Evolutionary conservation across 2,329 filamentous ascomycete species (phyloP), one percentile per base, ranked within the genome.

Genomic region (Cordyceps fumosorosea): DNA sequence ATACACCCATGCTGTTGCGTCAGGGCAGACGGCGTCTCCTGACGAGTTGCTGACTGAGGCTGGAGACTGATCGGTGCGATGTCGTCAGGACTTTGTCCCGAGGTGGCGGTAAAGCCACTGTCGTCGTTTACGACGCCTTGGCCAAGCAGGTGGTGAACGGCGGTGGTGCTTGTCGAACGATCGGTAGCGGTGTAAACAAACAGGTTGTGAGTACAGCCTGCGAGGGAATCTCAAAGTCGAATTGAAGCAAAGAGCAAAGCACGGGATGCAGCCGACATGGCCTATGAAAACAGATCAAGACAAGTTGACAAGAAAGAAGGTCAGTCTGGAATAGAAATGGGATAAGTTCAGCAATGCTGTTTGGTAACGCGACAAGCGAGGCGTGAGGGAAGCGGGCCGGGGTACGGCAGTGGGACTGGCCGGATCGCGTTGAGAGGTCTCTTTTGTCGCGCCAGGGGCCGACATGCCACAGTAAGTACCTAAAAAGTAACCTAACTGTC

Each of bases 1-100:
- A 70, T 58, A 76, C 73, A 66, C 74, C 74, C 74, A 76, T 76
- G 54, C 64, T 73, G 60, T 29, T 44, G 37, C 57, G 37, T 53
- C 50, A 29, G 57, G 57, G 45, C 57, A 22, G 34, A 16, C 7
- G 50, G 11, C 34, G 34, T 2, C 34, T 12, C 34, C 11, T 37
- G 34, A 37, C 34, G 47, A 26, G 37, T 37, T 18, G 37, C n/a
- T 26, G 1, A 40, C 3, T 22, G 22, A 14, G 32, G 14, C 18
- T n/a, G 12, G 6, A 7, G 45, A 6, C 37, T 57, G 14, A 22
- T 57, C 24, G 18, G 20, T 26, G 8, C 8, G n/a, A 18, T 29
- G 8, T n/a, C 10, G 20, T 40, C 3, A 14, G 20, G 5, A 2
- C 1, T 5, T 40, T 20, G 20, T 24, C 22, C 26, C 6, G 24